A percentile compares a stretch with the other conserved stretches of the same genome.
These are phyloP conservation scores for Emergomyces africanus DNA, from an alignment of 2,329 filamentous ascomycete genomes.

Conservation along the genomic window DNA sequence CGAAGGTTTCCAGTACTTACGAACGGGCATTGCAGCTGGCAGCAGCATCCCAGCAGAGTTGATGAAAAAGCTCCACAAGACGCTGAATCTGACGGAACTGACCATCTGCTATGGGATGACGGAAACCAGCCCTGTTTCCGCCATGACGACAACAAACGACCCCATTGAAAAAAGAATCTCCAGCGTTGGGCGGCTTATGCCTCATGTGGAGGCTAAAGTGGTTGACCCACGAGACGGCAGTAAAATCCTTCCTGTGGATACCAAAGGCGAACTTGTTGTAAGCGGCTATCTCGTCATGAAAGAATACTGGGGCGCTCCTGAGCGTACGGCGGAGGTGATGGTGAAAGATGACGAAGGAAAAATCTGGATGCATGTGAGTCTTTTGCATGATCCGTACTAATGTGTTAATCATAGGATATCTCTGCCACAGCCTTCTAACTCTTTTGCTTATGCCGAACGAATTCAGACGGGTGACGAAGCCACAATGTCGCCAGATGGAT, in stretches of 20 bases:
- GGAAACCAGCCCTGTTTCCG: constrained; percentile 58
- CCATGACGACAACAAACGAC: constrained; percentile 72
- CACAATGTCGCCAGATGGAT: constrained; percentile 68
- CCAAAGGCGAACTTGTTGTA: constrained; percentile 69
- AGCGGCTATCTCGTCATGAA: constrained; percentile 83
- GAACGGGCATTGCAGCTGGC: constrained; percentile 87
- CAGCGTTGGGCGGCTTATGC: constrained; percentile 68
- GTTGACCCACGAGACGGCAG: constrained; percentile 54
- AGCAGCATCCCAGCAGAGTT: constrained; percentile 70
- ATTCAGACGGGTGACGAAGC: constrained; percentile 85
- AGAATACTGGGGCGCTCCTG: constrained; percentile 71
- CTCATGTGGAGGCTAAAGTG: constrained; percentile 69
- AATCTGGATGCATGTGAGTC: constrained; percentile 62
- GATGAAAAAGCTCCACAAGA: constrained; percentile 51
- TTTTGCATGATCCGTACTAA: background rate
- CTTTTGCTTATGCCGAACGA: background rate
- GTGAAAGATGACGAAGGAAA: constrained; percentile 43
- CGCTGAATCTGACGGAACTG: constrained; percentile 64
- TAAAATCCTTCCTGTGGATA: constrained; percentile 48
- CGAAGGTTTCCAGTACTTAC: constrained; percentile 50
- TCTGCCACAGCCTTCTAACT: background rate
- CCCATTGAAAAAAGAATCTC: constrained; percentile 59
- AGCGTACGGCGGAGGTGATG: constrained; percentile 55
- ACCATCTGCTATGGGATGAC: constrained; percentile 98
- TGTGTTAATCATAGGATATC: background rate